A percentile compares a stretch with the other conserved stretches of the same genome.
These are phyloP conservation scores for Fusarium sp. DNA, from an alignment of 2,329 filamentous ascomycete species.

Conservation along the genomic window DNA sequence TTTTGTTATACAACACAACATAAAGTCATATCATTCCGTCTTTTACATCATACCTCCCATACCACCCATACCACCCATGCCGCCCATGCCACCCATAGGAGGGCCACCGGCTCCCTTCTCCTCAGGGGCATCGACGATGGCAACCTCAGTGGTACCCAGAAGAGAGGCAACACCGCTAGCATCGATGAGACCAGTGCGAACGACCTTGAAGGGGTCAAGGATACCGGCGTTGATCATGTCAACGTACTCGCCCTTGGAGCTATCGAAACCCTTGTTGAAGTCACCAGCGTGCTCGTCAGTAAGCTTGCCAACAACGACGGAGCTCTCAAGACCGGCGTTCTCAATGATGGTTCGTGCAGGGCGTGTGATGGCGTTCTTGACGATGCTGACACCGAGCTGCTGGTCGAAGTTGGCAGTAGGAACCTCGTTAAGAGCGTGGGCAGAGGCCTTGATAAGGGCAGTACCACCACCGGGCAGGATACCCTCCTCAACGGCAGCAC, in stretches of 20 bases:
- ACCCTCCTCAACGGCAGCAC: slow-evolving; percentile 97
- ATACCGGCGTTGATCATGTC: slow-evolving; percentile 99
- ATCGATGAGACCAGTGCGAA: slow-evolving; percentile 94
- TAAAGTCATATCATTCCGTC: slow-evolving; percentile 36
- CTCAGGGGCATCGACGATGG: slow-evolving; percentile 94
- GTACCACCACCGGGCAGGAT: slow-evolving; percentile 99
- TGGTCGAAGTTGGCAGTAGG: slow-evolving; percentile 98
- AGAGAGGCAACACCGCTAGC: slow-evolving; percentile 96
- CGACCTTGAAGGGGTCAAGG: slow-evolving; percentile 98
- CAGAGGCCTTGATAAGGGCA: slow-evolving; percentile 95
- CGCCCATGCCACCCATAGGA: slow-evolving; percentile 74
- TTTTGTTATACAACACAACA: slow-evolving; percentile 48
- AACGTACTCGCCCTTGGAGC: slow-evolving; percentile 95
- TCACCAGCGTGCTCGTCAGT: slow-evolving; percentile 90
- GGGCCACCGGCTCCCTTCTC: slow-evolving; percentile 79
- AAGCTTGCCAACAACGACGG: slow-evolving; percentile 97
- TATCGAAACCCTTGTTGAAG: slow-evolving; percentile 99
- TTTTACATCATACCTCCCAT: slow-evolving; percentile 71
- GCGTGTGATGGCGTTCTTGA: slow-evolving; percentile 97
- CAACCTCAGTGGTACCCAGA: slow-evolving; percentile 97
- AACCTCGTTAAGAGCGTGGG: slow-evolving; percentile 84
- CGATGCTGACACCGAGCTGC: slow-evolving; percentile 96
- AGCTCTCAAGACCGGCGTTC: slow-evolving; percentile 96
- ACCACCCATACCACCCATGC: slow-evolving; percentile 69
- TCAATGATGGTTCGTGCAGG: slow-evolving; percentile 96